Evolutionary conservation across 441 rosid genomes (phyloP).

Genomic region (Populus tomentosa): DNA sequence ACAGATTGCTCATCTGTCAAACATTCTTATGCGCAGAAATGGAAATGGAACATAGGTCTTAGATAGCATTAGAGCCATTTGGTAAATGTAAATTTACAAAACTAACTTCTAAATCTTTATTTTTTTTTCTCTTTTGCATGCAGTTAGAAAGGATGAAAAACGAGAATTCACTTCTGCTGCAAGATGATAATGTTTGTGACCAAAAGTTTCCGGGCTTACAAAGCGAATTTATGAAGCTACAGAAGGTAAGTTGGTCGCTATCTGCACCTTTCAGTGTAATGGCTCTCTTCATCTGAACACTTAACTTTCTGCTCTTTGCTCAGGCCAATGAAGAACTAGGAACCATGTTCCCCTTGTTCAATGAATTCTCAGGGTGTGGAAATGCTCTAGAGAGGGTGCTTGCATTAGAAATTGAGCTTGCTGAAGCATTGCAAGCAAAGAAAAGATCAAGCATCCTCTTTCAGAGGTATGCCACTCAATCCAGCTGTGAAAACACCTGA

Average conservation of each 20-base stretch:
- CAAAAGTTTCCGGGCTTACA: conserved; percentile 65
- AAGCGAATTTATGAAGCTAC: conserved; percentile 58
- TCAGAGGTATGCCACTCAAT: conserved; percentile 57
- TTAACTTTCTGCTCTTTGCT: conserved; percentile 15
- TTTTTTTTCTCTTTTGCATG: conserved; percentile 9
- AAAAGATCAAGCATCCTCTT: conserved; percentile 61
- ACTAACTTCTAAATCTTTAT: neutral
- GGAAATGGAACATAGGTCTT: neutral
- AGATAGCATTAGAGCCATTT: neutral
- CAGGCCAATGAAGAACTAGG: conserved; percentile 92
- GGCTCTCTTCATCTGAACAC: conserved; percentile 7
- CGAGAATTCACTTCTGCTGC: conserved; percentile 64
- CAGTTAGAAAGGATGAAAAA: conserved; percentile 96
- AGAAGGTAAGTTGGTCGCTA: conserved; percentile 46
- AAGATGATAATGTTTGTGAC: conserved; percentile 43
- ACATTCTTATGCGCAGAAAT: conserved; percentile 6
- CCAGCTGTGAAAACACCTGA: neutral
- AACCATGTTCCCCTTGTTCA: conserved; percentile 63
- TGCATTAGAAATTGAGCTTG: conserved; percentile 92
- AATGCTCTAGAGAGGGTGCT: conserved; percentile 86
- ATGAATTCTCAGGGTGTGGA: conserved; percentile 51
- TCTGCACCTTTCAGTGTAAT: neutral
- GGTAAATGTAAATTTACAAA: neutral
- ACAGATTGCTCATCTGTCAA: neutral
- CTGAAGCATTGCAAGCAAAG: conserved; percentile 82